Evolutionary conservation across 345 rosid species (phyloP), one percentile per base, ranked within the genome.

Genomic region (Luvunga scandens): DNA sequence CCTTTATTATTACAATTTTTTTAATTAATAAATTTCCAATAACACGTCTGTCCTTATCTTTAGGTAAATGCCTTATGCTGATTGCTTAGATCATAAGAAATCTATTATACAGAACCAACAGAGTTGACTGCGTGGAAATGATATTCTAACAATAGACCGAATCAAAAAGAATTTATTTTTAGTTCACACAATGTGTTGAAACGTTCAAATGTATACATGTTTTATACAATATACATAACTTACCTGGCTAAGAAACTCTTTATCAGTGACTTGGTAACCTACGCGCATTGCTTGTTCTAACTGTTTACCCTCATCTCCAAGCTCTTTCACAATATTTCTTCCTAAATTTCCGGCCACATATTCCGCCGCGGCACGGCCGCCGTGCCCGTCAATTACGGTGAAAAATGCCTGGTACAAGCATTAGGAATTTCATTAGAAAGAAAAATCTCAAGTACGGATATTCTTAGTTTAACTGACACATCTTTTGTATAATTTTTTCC

Each of bases 361-460:
- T 31, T 89, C 85, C 0, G 83, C 82, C 0, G 90, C 92, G 6
- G 83, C 81, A 7, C 81, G 77, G 25, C 92, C 90, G 50, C 92
- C 92, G 21, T 87, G 90, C 30, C 92, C 92, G 36, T 89, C 92
- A 48, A 89, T 82, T 16, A 89, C 92, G 3, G 87, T 79, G 28
- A 84, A 89, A 75, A 81, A 84, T 0, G 89, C 92, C 89, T 88
- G 74, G 12, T 25, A 2, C 48, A 42, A 7, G 2, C 27, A 10
- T 22, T 45, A 45, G 18, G 13, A 42, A 45, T 45, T 45, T 45
- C 50, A 13, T 0, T 45, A 2, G 0, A 38, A 38, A 42, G 12
- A 3, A 10, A 42, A 45, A 45, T 13, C 50, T 45, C 50, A 0
- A 13, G 50, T 0, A 42, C 50, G 9, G 16, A 42, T 0, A 12